Conservation (phyloP, 1,139 yeast species). For the Eremothecium sinecaudum region DNA sequence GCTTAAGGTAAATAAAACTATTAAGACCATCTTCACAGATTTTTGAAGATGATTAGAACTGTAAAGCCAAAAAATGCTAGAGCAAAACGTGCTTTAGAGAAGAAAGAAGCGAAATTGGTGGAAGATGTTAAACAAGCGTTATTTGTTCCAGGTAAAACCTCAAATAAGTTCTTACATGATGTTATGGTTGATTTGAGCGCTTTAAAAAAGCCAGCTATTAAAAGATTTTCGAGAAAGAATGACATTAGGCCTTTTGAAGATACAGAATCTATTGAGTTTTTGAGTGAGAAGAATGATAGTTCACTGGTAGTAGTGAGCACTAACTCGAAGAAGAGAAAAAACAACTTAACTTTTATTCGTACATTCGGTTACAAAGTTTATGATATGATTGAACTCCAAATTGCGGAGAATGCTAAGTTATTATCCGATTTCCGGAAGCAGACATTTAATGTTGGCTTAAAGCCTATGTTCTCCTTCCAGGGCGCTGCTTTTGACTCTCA, state of each 20-base stretch:
- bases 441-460: conserved; percentile 81
- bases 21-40: background rate
- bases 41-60: conserved; percentile 7
- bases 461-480: conserved; percentile 89
- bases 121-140: conserved; percentile 88
- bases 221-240: conserved; percentile 80
- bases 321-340: conserved; percentile 86
- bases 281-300: conserved; percentile 87
- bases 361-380: conserved; percentile 83
- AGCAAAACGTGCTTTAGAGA: conserved; percentile 87
- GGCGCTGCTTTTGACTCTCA: conserved; percentile 88
- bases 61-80: conserved; percentile 86
- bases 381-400: conserved; percentile 87
- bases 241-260: conserved; percentile 92
- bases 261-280: conserved; percentile 74
- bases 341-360: conserved; percentile 77
- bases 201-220: conserved; percentile 82
- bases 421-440: conserved; percentile 69
- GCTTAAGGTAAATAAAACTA: too few relatives aligned
- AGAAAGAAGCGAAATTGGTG: conserved; percentile 75
- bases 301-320: conserved; percentile 78
- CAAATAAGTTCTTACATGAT: conserved; percentile 75
- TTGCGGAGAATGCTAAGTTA: conserved; percentile 60
- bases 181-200: conserved; percentile 86
- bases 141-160: conserved; percentile 81